Percentiles rank a stretch among this genome's conserved stretches.
These are phyloP conservation scores for Boletus sp. DNA, from an alignment of 1,284 basidiomycete species.

Conservation along the genomic window DNA sequence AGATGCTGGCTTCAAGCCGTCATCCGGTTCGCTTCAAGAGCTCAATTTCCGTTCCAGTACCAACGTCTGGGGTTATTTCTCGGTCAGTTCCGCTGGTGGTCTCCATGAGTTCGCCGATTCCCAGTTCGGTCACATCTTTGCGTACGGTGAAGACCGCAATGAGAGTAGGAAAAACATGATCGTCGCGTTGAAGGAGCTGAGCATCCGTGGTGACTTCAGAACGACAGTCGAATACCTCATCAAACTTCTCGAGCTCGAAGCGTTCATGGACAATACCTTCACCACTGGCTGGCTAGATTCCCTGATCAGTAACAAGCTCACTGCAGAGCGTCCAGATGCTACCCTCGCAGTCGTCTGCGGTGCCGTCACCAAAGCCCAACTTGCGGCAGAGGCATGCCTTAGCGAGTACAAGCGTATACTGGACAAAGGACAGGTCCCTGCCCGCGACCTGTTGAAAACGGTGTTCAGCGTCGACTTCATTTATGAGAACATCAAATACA, in stretches of 20 bases:
- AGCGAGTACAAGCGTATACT: conserved; percentile 93
- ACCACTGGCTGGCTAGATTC: conserved; percentile 99
- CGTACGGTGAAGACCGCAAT: conserved; percentile 93
- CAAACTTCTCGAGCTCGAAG: conserved; percentile 94
- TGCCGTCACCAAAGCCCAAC: conserved; percentile 93
- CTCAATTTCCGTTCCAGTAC: conserved; percentile 99
- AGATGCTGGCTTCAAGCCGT: conserved; percentile 99
- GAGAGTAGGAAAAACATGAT: conserved; percentile 99
- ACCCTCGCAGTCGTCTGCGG: conserved; percentile 95
- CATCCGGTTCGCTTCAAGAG: conserved; percentile 93
- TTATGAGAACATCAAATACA: conserved; percentile 94
- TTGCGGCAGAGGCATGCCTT: conserved; percentile 87
- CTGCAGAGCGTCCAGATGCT: conserved; percentile 91
- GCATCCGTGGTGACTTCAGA: conserved; percentile 98
- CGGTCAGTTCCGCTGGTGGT: conserved; percentile 91
- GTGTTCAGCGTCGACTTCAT: conserved; percentile 98
- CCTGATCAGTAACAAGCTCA: conserved; percentile 93
- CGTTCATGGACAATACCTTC: conserved; percentile 96
- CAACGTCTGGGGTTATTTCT: conserved; percentile 99
- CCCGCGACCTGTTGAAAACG: conserved; percentile 92
- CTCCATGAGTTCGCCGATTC: conserved; percentile 99
- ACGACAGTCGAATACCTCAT: conserved; percentile 99
- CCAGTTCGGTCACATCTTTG: conserved; percentile 99
- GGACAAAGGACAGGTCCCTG: conserved; percentile 97
- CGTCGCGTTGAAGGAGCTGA: conserved; percentile 96